A percentile compares a stretch with the other conserved stretches of the same genome.
phyloP scores from a whole-genome alignment of 805 yeast species.

The Saturnispora diversa region DNA sequence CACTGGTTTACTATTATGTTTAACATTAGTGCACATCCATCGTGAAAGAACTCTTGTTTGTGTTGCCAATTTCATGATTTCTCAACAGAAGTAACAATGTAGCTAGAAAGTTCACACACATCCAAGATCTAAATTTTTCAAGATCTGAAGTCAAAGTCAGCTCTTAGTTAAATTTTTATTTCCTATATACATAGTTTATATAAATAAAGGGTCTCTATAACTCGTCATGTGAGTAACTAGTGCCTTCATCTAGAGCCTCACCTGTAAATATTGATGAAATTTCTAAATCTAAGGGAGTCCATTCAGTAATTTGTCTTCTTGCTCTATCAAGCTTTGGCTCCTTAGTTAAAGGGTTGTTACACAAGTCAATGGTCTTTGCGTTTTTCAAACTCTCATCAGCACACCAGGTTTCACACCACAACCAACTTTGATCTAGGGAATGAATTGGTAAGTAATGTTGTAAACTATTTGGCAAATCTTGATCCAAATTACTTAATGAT shows the following conservation, averaged over 20 bases:
- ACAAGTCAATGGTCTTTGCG: conserved; percentile 76
- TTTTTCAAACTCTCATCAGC: conserved; percentile 47
- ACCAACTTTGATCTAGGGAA: conserved; percentile 75
- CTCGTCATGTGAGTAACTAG: conserved; percentile 4
- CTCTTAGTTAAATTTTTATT: no score
- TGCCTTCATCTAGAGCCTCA: neutral
- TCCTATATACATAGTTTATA: no score
- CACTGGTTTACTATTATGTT: neutral
- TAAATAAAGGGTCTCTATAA: no score
- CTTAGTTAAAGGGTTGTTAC: conserved; percentile 76
- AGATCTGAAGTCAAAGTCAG: neutral
- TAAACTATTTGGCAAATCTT: conserved; percentile 85
- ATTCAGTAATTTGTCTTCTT: conserved; percentile 67
- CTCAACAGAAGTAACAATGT: neutral
- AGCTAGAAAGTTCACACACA: no score
- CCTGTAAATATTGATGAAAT: conserved; percentile 26
- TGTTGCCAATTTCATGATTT: neutral
- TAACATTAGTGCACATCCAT: conserved; percentile 1
- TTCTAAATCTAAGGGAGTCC: conserved; percentile 58
- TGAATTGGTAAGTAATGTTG: conserved; percentile 60
- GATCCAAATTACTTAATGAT: conserved; percentile 79
- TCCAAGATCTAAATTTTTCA: no score
- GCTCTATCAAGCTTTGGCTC: conserved; percentile 75
- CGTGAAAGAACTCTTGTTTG: neutral
- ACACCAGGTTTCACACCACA: conserved; percentile 95